phyloP scores from a whole-genome alignment of 2,329 filamentous ascomycete species.

The Ophiocordyceps australis region DNA sequence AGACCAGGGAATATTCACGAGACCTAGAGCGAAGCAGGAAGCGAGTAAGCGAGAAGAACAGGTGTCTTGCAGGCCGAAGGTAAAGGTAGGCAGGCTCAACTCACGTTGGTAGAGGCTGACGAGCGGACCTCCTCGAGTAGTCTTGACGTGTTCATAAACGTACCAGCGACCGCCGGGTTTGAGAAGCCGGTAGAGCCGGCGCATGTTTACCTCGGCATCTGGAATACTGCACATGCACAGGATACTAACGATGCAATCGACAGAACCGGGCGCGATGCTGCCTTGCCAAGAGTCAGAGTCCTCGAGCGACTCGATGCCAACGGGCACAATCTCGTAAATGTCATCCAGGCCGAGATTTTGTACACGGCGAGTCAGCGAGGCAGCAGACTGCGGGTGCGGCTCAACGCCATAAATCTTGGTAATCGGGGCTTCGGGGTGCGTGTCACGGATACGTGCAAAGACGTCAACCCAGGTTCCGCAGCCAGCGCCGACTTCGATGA shows the following conservation, averaged over 20 bases:
- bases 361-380: slow-evolving; percentile 25
- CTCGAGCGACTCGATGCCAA: slow-evolving; percentile 40
- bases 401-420: slow-evolving; percentile 43
- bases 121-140: slow-evolving; percentile 16
- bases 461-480: slow-evolving; percentile 41
- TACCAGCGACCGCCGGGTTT: slow-evolving; percentile 46
- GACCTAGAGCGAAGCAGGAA: slow-evolving; percentile 13
- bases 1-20: slow-evolving; percentile 34
- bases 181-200: slow-evolving; percentile 34
- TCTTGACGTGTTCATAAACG: slow-evolving; percentile 40
- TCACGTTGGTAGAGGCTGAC: slow-evolving; percentile 32
- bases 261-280: slow-evolving; percentile 27
- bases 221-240: slow-evolving; percentile 48
- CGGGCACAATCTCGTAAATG: slow-evolving; percentile 42
- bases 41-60: neutral
- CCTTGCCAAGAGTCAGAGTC: slow-evolving; percentile 21
- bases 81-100: too few relatives aligned
- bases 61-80: too few relatives aligned
- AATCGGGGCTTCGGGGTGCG: slow-evolving; percentile 11
- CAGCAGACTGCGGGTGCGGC: slow-evolving; percentile 37
- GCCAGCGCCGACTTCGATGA: slow-evolving; percentile 45
- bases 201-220: slow-evolving; percentile 34
- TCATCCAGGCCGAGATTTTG: slow-evolving; percentile 31
- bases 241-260: slow-evolving; percentile 42
- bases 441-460: slow-evolving; percentile 14